Conservation (phyloP, 768 basidiomycete genomes). For the Boletus sp. region DNA sequence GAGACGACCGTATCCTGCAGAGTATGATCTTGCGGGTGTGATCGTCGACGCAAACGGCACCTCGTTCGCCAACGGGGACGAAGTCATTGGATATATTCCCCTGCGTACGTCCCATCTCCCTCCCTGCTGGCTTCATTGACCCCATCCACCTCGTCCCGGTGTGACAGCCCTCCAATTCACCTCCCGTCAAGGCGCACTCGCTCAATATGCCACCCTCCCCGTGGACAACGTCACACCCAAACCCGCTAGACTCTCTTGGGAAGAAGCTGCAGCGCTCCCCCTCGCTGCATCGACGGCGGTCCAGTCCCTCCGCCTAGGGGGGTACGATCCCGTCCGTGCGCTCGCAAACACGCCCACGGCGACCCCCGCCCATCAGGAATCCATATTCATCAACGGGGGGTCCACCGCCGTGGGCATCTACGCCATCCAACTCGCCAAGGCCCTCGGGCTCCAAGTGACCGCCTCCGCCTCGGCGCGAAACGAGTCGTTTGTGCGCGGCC, state of each 20-base stretch:
- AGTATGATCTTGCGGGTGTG: slow-evolving; percentile 61
- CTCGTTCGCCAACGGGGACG: slow-evolving; percentile 54
- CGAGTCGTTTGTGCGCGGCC: slow-evolving; percentile 48
- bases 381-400: slow-evolving; percentile 68
- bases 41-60: slow-evolving; percentile 54
- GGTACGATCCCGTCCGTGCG: slow-evolving; percentile 41
- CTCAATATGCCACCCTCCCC: slow-evolving; percentile 54
- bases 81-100: slow-evolving; percentile 57
- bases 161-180: slow-evolving; percentile 27
- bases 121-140: background rate
- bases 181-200: slow-evolving; percentile 52
- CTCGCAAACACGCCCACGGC: slow-evolving; percentile 4
- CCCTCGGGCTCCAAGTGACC: slow-evolving; percentile 53
- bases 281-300: slow-evolving; percentile 60
- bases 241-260: slow-evolving; percentile 49
- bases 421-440: slow-evolving; percentile 72
- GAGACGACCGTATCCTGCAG: slow-evolving; percentile 50
- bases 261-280: slow-evolving; percentile 59
- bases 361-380: slow-evolving; percentile 34
- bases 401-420: slow-evolving; percentile 65
- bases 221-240: slow-evolving; percentile 35
- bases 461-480: slow-evolving; percentile 61
- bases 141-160: background rate
- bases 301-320: slow-evolving; percentile 47
- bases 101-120: slow-evolving; percentile 19